Evolutionary conservation across 495 filamentous ascomycete genomes (phyloP), one percentile per base, ranked within the genome.

Genomic region (Hypoxylon subgilvum): DNA sequence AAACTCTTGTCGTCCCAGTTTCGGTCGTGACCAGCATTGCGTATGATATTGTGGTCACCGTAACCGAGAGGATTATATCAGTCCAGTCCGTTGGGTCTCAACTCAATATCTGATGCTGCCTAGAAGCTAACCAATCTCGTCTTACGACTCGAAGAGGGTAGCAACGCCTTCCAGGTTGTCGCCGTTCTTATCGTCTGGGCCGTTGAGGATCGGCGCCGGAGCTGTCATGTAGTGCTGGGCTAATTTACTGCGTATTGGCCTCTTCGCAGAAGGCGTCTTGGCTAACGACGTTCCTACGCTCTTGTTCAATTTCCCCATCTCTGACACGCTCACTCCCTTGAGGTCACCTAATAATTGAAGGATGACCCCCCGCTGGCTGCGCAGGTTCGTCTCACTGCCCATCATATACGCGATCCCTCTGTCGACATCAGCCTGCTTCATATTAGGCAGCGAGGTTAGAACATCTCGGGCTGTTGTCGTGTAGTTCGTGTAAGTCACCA

Each of bases 241-340:
- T 79, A 84, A 81, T 69, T 79, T 83, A 50, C 75, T 83, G 16
- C 81, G 66, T 3, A 55, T 50, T 22, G 74, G 59, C 52, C 73
- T 71, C 50, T 72, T 78, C 35, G 35, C 47, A n/a, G 23, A 55
- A 35, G 47, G n/a, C 8, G 28, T 38, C 16, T 56, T 57, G 35
- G 34, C 35, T 23, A 44, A 14, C 9, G 36, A 46, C 43, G 63
- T 34, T 34, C 67, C 70, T 6, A 69, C 52, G 41, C 71, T 74
- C 66, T 80, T 81, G 25, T 47, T 74, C 12, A 97, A 82, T 72
- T 91, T 93, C 30, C 94, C 94, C 76, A 92, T 88, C 72, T 97
- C 94, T 14, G 91, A 88, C 48, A 99, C 89, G 57, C 91, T 92
- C 3, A 96, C 84, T 2, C 94, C 92, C 41, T 95, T 84, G 10